These are phyloP conservation scores for Cydonia oblonga DNA, from an alignment of 331 rosid species.

Conservation along the genomic window DNA sequence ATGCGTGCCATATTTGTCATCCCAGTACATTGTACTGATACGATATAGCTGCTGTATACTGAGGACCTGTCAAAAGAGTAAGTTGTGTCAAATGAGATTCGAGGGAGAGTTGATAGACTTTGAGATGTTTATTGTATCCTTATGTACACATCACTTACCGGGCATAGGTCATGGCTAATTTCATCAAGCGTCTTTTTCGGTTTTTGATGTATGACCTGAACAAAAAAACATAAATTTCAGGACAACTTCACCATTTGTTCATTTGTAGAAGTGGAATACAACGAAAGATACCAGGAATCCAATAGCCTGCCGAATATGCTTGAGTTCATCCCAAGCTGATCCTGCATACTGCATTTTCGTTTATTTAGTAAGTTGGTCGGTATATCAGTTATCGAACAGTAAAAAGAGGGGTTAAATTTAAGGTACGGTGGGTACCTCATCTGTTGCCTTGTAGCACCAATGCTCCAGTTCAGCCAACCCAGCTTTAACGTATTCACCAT, in stretches of 20 bases:
- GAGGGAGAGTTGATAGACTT: conserved; percentile 3
- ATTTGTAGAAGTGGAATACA: conserved; percentile 2
- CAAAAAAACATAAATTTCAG: conserved; percentile 13
- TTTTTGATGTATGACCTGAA: conserved; percentile 82
- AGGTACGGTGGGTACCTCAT: conserved; percentile 73
- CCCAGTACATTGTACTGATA: conserved; percentile 90
- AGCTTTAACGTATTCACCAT: conserved; percentile 82
- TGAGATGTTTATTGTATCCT: not conserved
- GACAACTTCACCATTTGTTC: not conserved
- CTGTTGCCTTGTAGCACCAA: conserved; percentile 79
- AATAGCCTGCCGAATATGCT: conserved; percentile 78
- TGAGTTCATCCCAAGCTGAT: conserved; percentile 82
- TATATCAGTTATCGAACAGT: not conserved
- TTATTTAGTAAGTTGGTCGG: conserved; percentile 6
- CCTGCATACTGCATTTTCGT: conserved; percentile 63
- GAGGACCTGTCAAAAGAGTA: conserved; percentile 48
- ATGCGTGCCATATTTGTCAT: conserved; percentile 86
- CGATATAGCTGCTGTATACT: conserved; percentile 83
- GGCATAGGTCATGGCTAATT: conserved; percentile 81
- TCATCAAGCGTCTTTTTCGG: conserved; percentile 78
- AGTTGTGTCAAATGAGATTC: conserved; percentile 1
- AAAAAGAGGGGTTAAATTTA: not conserved
- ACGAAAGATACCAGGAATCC: conserved; percentile 59
- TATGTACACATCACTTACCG: conserved; percentile 31
- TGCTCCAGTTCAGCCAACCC: conserved; percentile 82